phyloP scores from a whole-genome alignment of 805 yeast species.

The Ogataea minuta region DNA sequence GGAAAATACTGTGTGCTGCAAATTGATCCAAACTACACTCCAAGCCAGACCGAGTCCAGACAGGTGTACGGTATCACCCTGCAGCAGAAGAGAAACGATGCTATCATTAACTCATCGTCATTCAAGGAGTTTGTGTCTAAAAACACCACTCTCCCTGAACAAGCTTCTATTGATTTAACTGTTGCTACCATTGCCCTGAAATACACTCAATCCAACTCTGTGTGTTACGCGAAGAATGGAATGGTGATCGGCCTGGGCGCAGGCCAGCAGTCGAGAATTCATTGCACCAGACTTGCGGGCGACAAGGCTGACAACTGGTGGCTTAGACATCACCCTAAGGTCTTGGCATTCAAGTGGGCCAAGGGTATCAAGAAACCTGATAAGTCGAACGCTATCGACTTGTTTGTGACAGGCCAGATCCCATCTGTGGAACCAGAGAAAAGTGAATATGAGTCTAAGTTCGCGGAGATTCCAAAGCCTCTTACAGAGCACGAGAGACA shows the following conservation, averaged over 20 bases:
- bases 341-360: constrained; percentile 92
- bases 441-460: constrained; percentile 87
- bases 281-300: constrained; percentile 98
- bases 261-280: constrained; percentile 99
- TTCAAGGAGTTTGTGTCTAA: constrained; percentile 89
- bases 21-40: constrained; percentile 91
- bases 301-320: constrained; percentile 99
- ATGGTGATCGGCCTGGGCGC: constrained; percentile 99
- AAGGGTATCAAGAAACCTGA: constrained; percentile 98
- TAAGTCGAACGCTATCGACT: constrained; percentile 95
- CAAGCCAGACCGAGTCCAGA: constrained; percentile 80
- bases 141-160: constrained; percentile 85
- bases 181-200: constrained; percentile 97
- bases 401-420: constrained; percentile 86
- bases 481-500: constrained; percentile 77
- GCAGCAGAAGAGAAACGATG: constrained; percentile 97
- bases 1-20: constrained; percentile 97
- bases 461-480: constrained; percentile 79
- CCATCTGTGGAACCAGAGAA: constrained; percentile 92
- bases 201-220: constrained; percentile 98
- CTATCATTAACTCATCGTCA: constrained; percentile 84
- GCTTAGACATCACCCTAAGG: constrained; percentile 98
- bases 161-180: constrained; percentile 88
- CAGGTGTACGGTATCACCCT: constrained; percentile 94
- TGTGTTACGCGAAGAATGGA: constrained; percentile 97